phyloP scores from a whole-genome alignment of 2,329 filamentous ascomycete genomes.

The Stagonosporopsis chrysanthemi region DNA sequence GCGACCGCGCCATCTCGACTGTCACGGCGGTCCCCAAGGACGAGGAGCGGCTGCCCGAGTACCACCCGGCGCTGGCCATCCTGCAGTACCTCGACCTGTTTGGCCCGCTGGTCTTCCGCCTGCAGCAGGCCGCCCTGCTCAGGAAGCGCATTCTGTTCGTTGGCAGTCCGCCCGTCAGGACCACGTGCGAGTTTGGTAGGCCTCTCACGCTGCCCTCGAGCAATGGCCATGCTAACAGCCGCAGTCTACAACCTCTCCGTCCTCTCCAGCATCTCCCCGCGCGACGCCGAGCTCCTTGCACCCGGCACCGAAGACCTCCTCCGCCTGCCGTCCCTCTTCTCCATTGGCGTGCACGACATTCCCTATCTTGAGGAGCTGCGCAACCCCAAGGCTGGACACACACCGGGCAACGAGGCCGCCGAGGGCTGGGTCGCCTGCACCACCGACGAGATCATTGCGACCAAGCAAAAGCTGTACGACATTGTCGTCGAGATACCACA shows the following conservation, averaged over 20 bases:
- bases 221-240: not conserved
- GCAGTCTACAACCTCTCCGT: constrained; percentile 94
- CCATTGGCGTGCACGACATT: constrained; percentile 92
- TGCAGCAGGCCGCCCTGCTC: constrained; percentile 85
- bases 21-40: constrained; percentile 47
- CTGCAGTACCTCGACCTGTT: constrained; percentile 80
- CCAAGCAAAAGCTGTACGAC: constrained; percentile 89
- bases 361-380: constrained; percentile 73
- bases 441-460: constrained; percentile 88
- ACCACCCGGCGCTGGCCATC: constrained; percentile 88
- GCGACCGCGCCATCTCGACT: constrained; percentile 55
- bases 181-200: constrained; percentile 87
- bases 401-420: constrained; percentile 53
- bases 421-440: constrained; percentile 92
- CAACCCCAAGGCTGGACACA: constrained; percentile 44
- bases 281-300: constrained; percentile 74
- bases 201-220: not conserved
- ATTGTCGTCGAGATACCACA: constrained; percentile 84
- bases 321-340: constrained; percentile 84
- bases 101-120: constrained; percentile 88
- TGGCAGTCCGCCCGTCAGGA: constrained; percentile 83
- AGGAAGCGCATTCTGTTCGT: constrained; percentile 89
- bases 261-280: constrained; percentile 83
- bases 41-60: constrained; percentile 73
- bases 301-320: constrained; percentile 66